Percentiles rank a stretch among this genome's conserved stretches.
Conservation (phyloP, 1,139 yeast species). For the Hyphopichia burtonii region DNA sequence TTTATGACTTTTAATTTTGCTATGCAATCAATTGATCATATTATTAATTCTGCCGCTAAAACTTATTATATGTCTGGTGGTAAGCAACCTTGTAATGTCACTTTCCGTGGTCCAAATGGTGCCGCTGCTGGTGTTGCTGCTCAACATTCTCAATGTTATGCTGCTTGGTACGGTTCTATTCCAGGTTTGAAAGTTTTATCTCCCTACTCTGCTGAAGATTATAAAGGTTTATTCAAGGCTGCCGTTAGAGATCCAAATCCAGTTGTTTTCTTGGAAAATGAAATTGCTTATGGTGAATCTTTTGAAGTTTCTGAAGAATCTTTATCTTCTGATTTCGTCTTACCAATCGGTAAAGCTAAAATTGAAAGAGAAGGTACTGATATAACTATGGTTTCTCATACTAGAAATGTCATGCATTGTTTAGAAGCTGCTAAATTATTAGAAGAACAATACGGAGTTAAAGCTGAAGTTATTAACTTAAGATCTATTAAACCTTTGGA, state of each 20-base stretch:
- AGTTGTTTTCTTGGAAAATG: conserved; percentile 93
- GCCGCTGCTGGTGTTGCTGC: conserved; percentile 99
- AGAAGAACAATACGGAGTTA: conserved; percentile 80
- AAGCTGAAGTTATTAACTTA: conserved; percentile 91
- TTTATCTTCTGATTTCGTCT: conserved; percentile 78
- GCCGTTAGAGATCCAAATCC: conserved; percentile 99
- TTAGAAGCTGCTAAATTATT: conserved; percentile 87
- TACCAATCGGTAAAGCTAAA: conserved; percentile 96
- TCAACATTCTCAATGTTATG: conserved; percentile 96
- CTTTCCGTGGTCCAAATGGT: conserved; percentile 99
- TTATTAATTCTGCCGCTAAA: conserved; percentile 97
- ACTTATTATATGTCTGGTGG: conserved; percentile 99
- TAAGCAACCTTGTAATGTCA: conserved; percentile 92
- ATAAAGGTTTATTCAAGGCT: conserved; percentile 93
- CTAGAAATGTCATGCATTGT: conserved; percentile 85
- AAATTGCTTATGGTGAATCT: conserved; percentile 87
- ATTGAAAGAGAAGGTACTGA: conserved; percentile 92
- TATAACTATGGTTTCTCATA: conserved; percentile 83
- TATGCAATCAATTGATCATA: conserved; percentile 98
- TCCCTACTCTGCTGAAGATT: conserved; percentile 95
- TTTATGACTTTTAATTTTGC: conserved; percentile 99
- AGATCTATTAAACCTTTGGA: conserved; percentile 98
- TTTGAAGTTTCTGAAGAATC: conserved; percentile 91
- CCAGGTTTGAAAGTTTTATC: conserved; percentile 97
- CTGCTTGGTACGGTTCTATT: conserved; percentile 97